Percentiles rank a stretch among this genome's conserved stretches.
phyloP scores from a whole-genome alignment of 805 yeast species.

The Wickerhamiella bombiphila region DNA sequence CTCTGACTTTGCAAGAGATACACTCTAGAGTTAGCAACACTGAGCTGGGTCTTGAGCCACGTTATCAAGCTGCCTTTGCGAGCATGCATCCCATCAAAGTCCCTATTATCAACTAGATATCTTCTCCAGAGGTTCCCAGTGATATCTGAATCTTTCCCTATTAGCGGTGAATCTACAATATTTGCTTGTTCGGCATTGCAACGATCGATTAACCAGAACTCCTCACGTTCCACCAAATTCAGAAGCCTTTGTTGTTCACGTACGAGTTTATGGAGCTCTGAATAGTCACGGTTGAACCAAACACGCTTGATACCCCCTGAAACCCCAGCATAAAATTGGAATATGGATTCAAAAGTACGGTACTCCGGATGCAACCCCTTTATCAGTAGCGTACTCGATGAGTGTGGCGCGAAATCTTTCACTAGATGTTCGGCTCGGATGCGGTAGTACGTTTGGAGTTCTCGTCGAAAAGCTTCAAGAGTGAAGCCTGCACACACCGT shows the following conservation, averaged over 20 bases:
- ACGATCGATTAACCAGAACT: slow-evolving; percentile 27
- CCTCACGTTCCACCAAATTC: slow-evolving; percentile 28
- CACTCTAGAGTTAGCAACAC: slow-evolving; percentile 49
- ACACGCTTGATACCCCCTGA: slow-evolving; percentile 40
- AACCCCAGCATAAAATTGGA: slow-evolving; percentile 36
- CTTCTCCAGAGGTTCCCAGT: slow-evolving; percentile 18
- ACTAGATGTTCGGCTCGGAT: slow-evolving; percentile 33
- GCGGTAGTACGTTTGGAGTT: slow-evolving; percentile 36
- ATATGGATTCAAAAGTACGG: slow-evolving; percentile 36
- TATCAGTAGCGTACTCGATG: slow-evolving; percentile 43
- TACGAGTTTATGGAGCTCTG: slow-evolving; percentile 25
- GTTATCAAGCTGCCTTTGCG: slow-evolving; percentile 26
- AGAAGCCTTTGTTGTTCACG: slow-evolving; percentile 22
- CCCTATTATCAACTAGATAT: slow-evolving; percentile 45
- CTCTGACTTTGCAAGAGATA: slow-evolving; percentile 37
- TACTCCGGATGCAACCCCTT: slow-evolving; percentile 46
- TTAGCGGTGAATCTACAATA: no score
- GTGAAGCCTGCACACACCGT: slow-evolving; percentile 40
- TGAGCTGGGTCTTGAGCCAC: slow-evolving; percentile 48
- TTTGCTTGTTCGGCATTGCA: slow-evolving; percentile 3
- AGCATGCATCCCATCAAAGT: slow-evolving; percentile 19
- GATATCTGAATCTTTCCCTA: slow-evolving; percentile 10
- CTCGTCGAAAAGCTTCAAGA: slow-evolving; percentile 41
- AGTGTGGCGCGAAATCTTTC: slow-evolving; percentile 13
- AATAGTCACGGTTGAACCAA: slow-evolving; percentile 42